phyloP scores from a whole-genome alignment of 805 yeast species.

The Metschnikowia orientalis region DNA sequence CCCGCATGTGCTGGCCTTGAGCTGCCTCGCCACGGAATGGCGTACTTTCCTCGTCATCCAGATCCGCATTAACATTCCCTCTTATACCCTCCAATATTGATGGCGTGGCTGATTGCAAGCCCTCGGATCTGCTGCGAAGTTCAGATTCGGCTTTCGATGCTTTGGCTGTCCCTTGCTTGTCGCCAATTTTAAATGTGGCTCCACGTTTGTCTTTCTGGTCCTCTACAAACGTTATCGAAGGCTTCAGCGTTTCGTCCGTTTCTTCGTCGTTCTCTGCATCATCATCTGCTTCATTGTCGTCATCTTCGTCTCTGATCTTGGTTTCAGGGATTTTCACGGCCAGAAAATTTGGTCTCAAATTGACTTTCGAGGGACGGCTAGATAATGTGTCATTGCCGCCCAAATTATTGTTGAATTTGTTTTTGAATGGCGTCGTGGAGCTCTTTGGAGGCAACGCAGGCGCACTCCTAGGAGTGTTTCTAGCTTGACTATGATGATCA shows the following conservation, averaged over 20 bases:
- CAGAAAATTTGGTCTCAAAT: conserved; percentile 58
- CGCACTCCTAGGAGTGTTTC: neutral
- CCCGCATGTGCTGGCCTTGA: too few relatives aligned
- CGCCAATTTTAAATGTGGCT: too few relatives aligned
- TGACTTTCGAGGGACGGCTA: conserved; percentile 30
- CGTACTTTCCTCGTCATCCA: conserved; percentile 4
- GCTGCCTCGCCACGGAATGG: too few relatives aligned
- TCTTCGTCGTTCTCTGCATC: too few relatives aligned
- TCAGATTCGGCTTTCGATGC: neutral
- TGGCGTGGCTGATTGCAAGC: conserved; percentile 4
- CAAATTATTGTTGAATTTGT: conserved; percentile 5
- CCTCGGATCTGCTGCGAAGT: conserved; percentile 1
- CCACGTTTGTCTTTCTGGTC: conserved; percentile 37
- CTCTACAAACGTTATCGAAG: conserved; percentile 57
- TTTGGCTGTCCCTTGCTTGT: conserved; percentile 12
- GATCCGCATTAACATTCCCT: conserved; percentile 1
- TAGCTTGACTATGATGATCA: neutral
- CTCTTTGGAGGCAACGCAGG: conserved; percentile 2
- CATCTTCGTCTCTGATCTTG: conserved; percentile 60
- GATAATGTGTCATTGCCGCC: conserved; percentile 26
- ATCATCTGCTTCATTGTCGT: conserved; percentile 37
- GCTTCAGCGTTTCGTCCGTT: conserved; percentile 32
- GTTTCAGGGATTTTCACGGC: conserved; percentile 71
- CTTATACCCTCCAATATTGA: conserved; percentile 3
- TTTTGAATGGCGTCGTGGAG: conserved; percentile 3